Base-by-base conservation (phyloP, 768 basidiomycete species). In the Russula virescens region DNA sequence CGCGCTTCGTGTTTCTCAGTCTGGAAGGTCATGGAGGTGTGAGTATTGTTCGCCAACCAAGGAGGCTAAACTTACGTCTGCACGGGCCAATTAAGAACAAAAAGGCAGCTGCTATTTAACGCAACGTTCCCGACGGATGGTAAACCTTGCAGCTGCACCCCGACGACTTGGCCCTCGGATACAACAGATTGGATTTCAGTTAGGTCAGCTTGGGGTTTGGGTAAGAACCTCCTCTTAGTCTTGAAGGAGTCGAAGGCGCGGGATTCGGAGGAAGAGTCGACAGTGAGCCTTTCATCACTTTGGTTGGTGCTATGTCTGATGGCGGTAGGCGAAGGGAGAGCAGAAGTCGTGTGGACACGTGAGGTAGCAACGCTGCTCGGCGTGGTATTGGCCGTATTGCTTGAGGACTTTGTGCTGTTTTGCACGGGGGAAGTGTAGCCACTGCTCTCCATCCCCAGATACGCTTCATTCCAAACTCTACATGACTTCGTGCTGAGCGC, bases 1-100 rank as follows among this genome's bases (percentile, higher is more conserved):
- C 88, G 28, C 89, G 84, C 71, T 88, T 82, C 31, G 88, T 89
- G 69, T 89, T 81, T 56, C 77, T 76, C 56, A 92, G 78, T 25
- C 88, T 91, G 64, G 26, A 34, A 23, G 19, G 34, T 45, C 23
- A 8, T 61, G 43, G 26, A n/a, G 8, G 2, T 10, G 21, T 57
- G 43, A 54, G n/a, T 35, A 10, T 19, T 54, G 26, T 76, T 26
- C 25, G 40, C 43, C 34, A 51, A 51, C 1, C 5, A 21, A 31
- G 13, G 42, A 55, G 50, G 48, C n/a, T 25, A 28, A 26, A 34
- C 87, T 67, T 74, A 91, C 89, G 79, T 76, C 55, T 82, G 80
- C 31, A 85, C 77, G 1, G 89, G 89, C 83, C 85, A 91, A 71
- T 84, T 85, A 57, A 91, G 74, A 42, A 84, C 76, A 74, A 76